These are phyloP conservation scores for Viola odorata DNA, from an alignment of 345 rosid species.

Conservation along the genomic window DNA sequence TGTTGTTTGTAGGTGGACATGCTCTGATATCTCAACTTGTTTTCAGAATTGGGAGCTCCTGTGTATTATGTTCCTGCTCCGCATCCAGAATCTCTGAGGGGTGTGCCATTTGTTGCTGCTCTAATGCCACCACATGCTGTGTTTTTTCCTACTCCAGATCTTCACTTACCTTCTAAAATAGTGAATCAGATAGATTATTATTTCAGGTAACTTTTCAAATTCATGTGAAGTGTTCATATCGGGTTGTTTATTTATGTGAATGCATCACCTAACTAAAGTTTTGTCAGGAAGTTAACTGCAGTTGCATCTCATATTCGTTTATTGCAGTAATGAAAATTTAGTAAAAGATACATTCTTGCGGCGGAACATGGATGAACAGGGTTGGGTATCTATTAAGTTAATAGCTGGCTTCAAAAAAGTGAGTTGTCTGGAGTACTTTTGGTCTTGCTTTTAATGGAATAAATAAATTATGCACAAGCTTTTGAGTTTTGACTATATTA, in stretches of 20 bases:
- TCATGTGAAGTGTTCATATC: neutral
- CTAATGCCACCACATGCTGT: constrained; percentile 39
- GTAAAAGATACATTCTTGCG: constrained; percentile 70
- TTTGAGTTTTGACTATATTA: no score
- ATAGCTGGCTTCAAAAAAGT: constrained; percentile 84
- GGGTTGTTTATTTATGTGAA: neutral
- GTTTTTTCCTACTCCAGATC: constrained; percentile 40
- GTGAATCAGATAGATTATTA: constrained; percentile 73
- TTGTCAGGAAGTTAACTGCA: constrained; percentile 14
- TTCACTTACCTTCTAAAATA: constrained; percentile 48
- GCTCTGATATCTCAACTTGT: constrained; percentile 21
- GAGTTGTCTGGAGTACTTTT: constrained; percentile 25
- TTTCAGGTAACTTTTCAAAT: constrained; percentile 47
- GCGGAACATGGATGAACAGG: constrained; percentile 78
- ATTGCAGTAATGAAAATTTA: constrained; percentile 76
- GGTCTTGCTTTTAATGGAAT: no score
- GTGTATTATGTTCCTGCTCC: constrained; percentile 43
- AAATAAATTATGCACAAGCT: no score
- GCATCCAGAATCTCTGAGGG: constrained; percentile 36
- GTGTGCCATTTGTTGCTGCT: constrained; percentile 41
- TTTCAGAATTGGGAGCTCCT: constrained; percentile 46
- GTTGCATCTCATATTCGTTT: constrained; percentile 18
- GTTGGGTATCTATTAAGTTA: constrained; percentile 64
- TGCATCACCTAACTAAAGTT: constrained; percentile 3
- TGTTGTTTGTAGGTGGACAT: neutral